These are phyloP conservation scores for Zea luxurians DNA, from an alignment of 176 grass and related monocot genomes.

Conservation along the genomic window DNA sequence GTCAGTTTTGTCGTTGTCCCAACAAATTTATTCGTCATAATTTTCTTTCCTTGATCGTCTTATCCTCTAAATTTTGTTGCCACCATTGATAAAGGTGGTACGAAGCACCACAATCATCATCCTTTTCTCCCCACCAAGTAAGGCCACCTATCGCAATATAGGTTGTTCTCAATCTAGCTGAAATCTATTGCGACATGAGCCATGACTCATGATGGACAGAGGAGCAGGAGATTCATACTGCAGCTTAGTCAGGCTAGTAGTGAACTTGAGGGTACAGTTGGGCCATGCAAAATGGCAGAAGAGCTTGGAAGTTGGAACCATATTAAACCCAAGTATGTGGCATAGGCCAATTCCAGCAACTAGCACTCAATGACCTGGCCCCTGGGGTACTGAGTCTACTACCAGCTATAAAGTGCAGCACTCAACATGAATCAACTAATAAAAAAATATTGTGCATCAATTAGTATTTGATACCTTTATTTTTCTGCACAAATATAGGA, in stretches of 20 bases:
- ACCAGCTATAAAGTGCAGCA: neutral
- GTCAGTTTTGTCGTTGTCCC: neutral
- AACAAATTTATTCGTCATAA: neutral
- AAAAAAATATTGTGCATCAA: neutral
- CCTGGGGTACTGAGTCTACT: neutral
- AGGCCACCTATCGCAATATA: neutral
- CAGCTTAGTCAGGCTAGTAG: neutral
- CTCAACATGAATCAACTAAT: neutral
- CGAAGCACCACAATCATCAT: neutral
- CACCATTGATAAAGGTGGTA: neutral
- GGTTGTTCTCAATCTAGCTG: neutral
- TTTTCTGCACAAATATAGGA: conserved; percentile 11
- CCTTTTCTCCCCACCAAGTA: neutral
- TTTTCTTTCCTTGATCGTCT: neutral
- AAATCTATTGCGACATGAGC: neutral
- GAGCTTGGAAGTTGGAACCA: neutral
- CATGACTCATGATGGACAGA: neutral
- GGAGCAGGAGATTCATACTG: neutral
- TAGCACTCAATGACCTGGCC: neutral
- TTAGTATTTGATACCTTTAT: neutral
- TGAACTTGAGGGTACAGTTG: neutral
- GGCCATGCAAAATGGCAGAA: neutral
- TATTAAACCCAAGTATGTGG: neutral
- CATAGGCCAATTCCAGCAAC: neutral
- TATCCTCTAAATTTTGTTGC: neutral